phyloP scores from a whole-genome alignment of 768 basidiomycete species.

The Trametes meyenii region DNA sequence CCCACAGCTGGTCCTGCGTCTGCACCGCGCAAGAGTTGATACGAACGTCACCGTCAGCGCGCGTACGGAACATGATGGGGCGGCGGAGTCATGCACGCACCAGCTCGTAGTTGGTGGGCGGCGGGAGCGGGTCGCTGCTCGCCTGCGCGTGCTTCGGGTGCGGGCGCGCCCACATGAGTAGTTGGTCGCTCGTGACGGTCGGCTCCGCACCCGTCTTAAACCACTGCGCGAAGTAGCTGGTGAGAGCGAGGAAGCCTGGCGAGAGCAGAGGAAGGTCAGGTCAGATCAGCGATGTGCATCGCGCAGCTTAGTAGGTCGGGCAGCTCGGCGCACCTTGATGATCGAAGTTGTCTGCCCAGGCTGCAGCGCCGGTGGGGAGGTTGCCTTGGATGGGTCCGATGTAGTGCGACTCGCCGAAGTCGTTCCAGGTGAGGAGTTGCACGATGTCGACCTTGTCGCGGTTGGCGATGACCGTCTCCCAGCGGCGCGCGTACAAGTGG shows the following conservation, averaged over 20 bases:
- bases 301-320: background rate
- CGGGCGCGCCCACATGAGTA: slow-evolving; percentile 58
- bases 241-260: slow-evolving; percentile 59
- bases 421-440: slow-evolving; percentile 76
- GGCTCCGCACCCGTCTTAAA: slow-evolving; percentile 70
- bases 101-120: slow-evolving; percentile 53
- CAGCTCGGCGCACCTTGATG: slow-evolving; percentile 34
- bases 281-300: slow-evolving; percentile 24
- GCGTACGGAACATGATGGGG: background rate
- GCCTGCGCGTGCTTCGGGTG: slow-evolving; percentile 51
- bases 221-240: slow-evolving; percentile 54
- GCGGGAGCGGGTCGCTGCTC: slow-evolving; percentile 47
- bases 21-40: background rate
- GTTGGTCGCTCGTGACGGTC: slow-evolving; percentile 49
- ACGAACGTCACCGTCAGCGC: background rate
- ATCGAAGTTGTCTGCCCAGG: slow-evolving; percentile 42
- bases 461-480: slow-evolving; percentile 63
- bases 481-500: slow-evolving; percentile 62
- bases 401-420: slow-evolving; percentile 78
- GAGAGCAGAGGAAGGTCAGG: background rate
- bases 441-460: slow-evolving; percentile 49
- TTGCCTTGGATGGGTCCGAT: slow-evolving; percentile 57
- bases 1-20: slow-evolving; percentile 64
- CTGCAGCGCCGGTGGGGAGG: slow-evolving; percentile 36
- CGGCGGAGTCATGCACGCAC: slow-evolving; percentile 39